These are phyloP conservation scores for Ampelomyces quisqualis DNA, from an alignment of 2,329 filamentous ascomycete species.

Conservation along the genomic window DNA sequence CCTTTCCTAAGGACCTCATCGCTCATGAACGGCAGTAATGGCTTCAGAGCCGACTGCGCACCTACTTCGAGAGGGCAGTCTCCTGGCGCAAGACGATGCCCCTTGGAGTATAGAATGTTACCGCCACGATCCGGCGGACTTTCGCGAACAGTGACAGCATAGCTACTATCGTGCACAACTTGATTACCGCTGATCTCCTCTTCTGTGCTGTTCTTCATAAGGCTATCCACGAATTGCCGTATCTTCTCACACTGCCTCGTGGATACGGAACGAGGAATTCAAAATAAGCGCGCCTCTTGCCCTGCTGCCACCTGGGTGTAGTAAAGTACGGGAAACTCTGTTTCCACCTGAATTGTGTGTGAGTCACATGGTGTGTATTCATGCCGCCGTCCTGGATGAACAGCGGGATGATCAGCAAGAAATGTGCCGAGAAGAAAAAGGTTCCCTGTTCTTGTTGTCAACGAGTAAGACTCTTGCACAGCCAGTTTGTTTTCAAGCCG, in stretches of 20 bases:
- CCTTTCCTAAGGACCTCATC: slow-evolving; percentile 10
- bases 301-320: slow-evolving; percentile 8
- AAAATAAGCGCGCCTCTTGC: slow-evolving; percentile 16
- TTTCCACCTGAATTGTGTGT: background rate
- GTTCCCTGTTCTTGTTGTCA: no score
- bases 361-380: background rate
- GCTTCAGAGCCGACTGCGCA: slow-evolving; percentile 5
- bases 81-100: background rate
- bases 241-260: background rate
- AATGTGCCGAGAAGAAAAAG: slow-evolving; percentile 9
- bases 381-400: slow-evolving; percentile 15
- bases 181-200: no score
- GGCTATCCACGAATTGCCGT: background rate
- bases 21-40: slow-evolving; percentile 10
- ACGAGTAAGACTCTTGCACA: no score
- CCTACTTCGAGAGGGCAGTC: slow-evolving; percentile 12
- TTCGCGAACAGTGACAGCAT: background rate
- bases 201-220: background rate
- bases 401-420: slow-evolving; percentile 18
- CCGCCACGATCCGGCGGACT: background rate
- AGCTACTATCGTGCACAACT: no score
- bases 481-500: no score
- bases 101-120: background rate
- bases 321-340: background rate
- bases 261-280: slow-evolving; percentile 18